Percentiles rank a stretch among this genome's conserved stretches.
phyloP scores from a whole-genome alignment of 1,284 basidiomycete genomes.

The Clitocybe nebularis region DNA sequence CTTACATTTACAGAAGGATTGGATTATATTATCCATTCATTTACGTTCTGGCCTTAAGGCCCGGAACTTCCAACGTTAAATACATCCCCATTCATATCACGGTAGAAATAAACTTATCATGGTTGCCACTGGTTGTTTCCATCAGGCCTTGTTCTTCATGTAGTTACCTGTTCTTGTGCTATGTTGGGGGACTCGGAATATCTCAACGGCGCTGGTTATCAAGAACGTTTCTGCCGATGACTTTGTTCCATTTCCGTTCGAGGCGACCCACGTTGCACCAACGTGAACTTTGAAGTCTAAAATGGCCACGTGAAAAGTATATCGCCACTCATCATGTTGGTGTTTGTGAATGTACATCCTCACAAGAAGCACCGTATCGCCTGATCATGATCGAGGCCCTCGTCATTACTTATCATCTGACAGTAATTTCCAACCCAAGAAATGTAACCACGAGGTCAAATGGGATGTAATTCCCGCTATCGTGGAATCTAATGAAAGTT shows the following conservation, averaged over 20 bases:
- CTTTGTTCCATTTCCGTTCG: conserved; percentile 15
- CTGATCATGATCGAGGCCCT: conserved; percentile 19
- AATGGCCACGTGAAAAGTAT: conserved; percentile 7
- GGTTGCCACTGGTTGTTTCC: background rate
- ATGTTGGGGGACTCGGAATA: background rate
- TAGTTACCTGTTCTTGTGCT: background rate
- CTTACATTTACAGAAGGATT: background rate
- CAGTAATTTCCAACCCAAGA: too few species aligned
- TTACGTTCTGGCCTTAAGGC: background rate
- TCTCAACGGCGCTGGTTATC: conserved; percentile 1
- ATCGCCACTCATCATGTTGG: conserved; percentile 7
- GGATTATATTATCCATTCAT: background rate
- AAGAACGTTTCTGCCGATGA: background rate
- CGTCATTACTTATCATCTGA: conserved; percentile 14
- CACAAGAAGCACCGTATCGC: conserved; percentile 3
- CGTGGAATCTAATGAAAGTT: too few species aligned
- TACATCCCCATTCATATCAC: background rate
- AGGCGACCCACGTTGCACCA: background rate
- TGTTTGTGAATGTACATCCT: background rate
- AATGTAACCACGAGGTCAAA: too few species aligned
- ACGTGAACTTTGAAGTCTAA: conserved; percentile 10
- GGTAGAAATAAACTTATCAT: background rate
- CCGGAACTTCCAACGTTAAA: background rate
- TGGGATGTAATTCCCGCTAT: too few species aligned
- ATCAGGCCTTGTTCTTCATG: background rate